A percentile compares a stretch with the other conserved stretches of the same genome.
phyloP scores from a whole-genome alignment of 495 filamentous ascomycete species.

The Schizothecium vesticola region DNA sequence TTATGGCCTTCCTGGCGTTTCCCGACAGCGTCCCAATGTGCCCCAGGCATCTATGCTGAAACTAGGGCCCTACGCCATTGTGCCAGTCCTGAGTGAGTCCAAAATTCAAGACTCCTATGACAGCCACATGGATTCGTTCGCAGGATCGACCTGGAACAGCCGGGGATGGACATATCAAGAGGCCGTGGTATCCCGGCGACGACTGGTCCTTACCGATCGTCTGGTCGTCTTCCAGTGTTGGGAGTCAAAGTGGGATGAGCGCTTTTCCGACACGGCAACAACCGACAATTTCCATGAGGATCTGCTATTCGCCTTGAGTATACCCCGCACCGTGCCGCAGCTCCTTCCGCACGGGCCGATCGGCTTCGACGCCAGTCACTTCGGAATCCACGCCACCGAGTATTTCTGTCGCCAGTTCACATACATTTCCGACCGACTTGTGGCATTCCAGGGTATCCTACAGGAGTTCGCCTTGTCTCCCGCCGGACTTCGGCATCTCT shows the following conservation, averaged over 20 bases:
- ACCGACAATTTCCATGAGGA: too few relatives aligned
- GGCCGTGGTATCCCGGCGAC: not conserved
- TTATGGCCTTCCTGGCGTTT: not conserved
- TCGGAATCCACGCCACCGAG: not conserved
- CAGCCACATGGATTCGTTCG: not conserved
- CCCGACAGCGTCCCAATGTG: not conserved
- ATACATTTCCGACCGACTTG: not conserved
- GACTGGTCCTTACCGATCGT: not conserved
- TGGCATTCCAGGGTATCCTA: not conserved
- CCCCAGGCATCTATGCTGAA: not conserved
- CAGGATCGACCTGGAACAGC: not conserved
- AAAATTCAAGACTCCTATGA: not conserved
- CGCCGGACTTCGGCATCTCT: not conserved
- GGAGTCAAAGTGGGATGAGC: not conserved
- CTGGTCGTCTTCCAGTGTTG: not conserved
- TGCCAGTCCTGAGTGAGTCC: not conserved
- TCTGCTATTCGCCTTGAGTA: too few relatives aligned
- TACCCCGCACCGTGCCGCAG: too few relatives aligned
- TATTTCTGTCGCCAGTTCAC: not conserved
- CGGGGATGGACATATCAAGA: not conserved
- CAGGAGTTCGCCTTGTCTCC: not conserved
- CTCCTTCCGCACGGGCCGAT: not conserved
- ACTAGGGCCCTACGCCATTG: not conserved
- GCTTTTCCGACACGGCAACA: not conserved
- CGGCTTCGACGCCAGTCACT: not conserved